phyloP scores from a whole-genome alignment of 257 asterid species.

The Nicotiana knightiana region DNA sequence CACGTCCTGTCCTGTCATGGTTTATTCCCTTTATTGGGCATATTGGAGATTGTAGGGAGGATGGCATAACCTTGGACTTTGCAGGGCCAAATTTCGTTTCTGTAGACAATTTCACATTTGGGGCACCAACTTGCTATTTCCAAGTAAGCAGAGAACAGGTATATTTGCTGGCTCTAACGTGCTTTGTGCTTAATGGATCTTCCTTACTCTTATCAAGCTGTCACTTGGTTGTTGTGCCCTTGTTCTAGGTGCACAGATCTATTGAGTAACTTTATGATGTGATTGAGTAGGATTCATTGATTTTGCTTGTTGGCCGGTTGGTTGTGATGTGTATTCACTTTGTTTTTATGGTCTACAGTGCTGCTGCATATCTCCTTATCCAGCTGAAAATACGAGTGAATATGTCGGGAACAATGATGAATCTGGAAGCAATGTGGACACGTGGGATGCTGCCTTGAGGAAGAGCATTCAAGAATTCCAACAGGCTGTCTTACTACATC shows the following conservation, averaged over 20 bases:
- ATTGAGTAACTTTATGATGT: neutral
- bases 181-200: neutral
- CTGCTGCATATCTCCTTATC: constrained; percentile 44
- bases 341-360: constrained; percentile 40
- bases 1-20: constrained; percentile 88
- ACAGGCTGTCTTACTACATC: constrained; percentile 85
- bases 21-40: constrained; percentile 84
- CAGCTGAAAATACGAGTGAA: constrained; percentile 29
- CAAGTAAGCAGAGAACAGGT: constrained; percentile 76
- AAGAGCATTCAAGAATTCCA: constrained; percentile 84
- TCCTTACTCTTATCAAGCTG: neutral
- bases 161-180: constrained; percentile 6
- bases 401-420: constrained; percentile 22
- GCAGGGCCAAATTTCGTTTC: constrained; percentile 90
- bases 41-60: constrained; percentile 82
- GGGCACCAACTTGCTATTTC: constrained; percentile 72
- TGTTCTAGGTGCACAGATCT: neutral
- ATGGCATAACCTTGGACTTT: constrained; percentile 88
- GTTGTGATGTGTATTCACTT: neutral
- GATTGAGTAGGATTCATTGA: neutral
- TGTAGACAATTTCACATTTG: constrained; percentile 84
- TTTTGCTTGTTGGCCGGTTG: constrained; percentile 3
- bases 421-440: constrained; percentile 24
- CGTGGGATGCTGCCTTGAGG: constrained; percentile 75
- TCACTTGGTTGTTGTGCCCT: neutral